Base-by-base conservation (phyloP, 192 early-diverging fungal species). In the Cladochytrium replicatum region DNA sequence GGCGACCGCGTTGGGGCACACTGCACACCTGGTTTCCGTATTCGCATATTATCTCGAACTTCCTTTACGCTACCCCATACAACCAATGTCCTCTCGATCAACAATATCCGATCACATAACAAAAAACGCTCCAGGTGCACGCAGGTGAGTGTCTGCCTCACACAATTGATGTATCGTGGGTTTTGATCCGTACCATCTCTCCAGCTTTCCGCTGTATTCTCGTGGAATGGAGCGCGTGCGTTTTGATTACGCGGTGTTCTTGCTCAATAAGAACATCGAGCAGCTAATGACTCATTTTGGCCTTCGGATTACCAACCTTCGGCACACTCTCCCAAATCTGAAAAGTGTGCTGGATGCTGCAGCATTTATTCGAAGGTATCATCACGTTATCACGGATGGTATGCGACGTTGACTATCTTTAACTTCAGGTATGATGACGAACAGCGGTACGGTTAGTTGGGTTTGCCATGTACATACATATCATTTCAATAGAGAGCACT, bases 231-330 rank as follows among this genome's bases (percentile, higher is more conserved):
- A 89, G 29, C 55, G 69, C 5, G 59, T 71, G 53, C 67, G 83
- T 8, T 88, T 87, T 60, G 86, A 87, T 22, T 90, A 86, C 63
- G 86, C 72, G 5, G 88, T 90, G 3, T 90, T 87, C 63, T 52
- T 90, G 27, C 32, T 90, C 43, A 90, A 88, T 54, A 90, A 90
- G 63, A 70, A 90, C 43, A 77, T 90, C 60, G 88, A 90, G 55
- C 87, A n/a, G 80, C 34, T 85, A 22, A 75, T 88, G 73, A 81
- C 80, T 57, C 67, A 75, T 3, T 61, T 83, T 56, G 77, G 77
- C 13, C 37, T 84, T 19, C 55, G 69, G 41, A 74, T 77, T 1
- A 75, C 71, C 55, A 80, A 88, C 54, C 67, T 88, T 15, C 74
- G 86, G 1, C 58, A 77, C 37, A 88, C 83, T 22, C 63, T 88